Percentiles rank a stretch among this genome's conserved stretches.
Conservation (phyloP, 495 filamentous ascomycete species). For the Xylaria castorea region DNA sequence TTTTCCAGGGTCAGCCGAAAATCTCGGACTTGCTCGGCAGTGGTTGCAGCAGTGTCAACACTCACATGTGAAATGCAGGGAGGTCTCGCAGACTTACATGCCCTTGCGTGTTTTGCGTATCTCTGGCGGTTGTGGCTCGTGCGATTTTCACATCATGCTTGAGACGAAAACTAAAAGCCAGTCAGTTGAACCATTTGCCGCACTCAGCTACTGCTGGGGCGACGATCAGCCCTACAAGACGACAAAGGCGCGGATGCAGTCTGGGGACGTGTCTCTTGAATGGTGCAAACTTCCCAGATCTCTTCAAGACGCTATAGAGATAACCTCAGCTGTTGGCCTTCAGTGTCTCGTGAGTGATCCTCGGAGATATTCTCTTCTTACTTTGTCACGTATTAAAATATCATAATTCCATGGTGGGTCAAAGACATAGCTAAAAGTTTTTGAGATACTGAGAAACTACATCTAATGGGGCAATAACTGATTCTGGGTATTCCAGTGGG, state of each 20-base stretch:
- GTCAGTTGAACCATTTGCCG: slow-evolving; percentile 14
- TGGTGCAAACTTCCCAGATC: slow-evolving; percentile 24
- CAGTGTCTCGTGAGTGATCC: slow-evolving; percentile 27
- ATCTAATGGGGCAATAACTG: background rate
- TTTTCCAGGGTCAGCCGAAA: background rate
- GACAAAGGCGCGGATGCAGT: slow-evolving; percentile 2
- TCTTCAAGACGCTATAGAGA: slow-evolving; percentile 32
- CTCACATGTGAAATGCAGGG: background rate
- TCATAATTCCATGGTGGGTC: background rate
- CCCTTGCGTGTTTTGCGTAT: background rate
- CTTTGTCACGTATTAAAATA: background rate
- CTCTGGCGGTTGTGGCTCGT: background rate
- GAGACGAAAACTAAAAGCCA: background rate
- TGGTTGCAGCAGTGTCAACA: background rate
- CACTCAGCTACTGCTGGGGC: slow-evolving; percentile 35
- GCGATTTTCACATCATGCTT: background rate
- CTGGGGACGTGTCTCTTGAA: background rate
- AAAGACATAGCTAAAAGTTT: background rate
- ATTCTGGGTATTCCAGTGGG: slow-evolving; percentile 25
- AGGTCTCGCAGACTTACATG: background rate
- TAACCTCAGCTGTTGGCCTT: slow-evolving; percentile 28
- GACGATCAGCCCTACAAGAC: slow-evolving; percentile 31
- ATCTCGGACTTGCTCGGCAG: background rate
- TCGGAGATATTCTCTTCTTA: background rate
- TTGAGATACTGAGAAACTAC: background rate